Conservation (phyloP, 140 eudicot genomes). For the Ambrosia hybrid region DNA sequence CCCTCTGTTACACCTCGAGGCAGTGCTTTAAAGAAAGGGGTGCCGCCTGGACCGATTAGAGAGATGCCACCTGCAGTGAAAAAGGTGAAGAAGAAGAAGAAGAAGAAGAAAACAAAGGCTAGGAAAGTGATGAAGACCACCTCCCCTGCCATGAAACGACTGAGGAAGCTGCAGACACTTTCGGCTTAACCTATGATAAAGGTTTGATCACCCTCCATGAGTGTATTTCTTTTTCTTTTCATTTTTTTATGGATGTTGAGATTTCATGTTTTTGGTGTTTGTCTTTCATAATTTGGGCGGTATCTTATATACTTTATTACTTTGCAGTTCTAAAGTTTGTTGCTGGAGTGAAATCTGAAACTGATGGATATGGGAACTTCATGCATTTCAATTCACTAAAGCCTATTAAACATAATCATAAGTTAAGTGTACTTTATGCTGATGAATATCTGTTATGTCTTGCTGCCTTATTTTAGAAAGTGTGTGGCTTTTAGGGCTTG, state of each 20-base stretch:
- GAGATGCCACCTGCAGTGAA: slow-evolving; percentile 60
- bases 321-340: slow-evolving; percentile 27
- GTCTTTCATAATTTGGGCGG: slow-evolving; percentile 28
- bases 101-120: slow-evolving; percentile 65
- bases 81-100: slow-evolving; percentile 51
- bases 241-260: slow-evolving; percentile 15
- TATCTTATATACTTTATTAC: slow-evolving; percentile 30
- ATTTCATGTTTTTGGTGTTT: slow-evolving; percentile 28
- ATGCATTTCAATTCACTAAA: not conserved
- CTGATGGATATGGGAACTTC: slow-evolving; percentile 7
- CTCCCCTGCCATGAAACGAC: slow-evolving; percentile 56
- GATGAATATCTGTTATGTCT: not conserved
- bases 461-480: no score
- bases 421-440: not conserved
- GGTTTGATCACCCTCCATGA: slow-evolving; percentile 26
- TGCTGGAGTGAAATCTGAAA: slow-evolving; percentile 30
- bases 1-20: slow-evolving; percentile 94
- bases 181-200: slow-evolving; percentile 32
- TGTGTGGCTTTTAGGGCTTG: no score
- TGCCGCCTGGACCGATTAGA: slow-evolving; percentile 85
- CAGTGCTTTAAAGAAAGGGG: slow-evolving; percentile 93
- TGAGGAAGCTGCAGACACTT: slow-evolving; percentile 49
- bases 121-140: slow-evolving; percentile 52
- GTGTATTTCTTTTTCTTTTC: slow-evolving; percentile 12
- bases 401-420: not conserved